A percentile compares a stretch with the other conserved stretches of the same genome.
phyloP scores from a whole-genome alignment of 2,329 filamentous ascomycete genomes.

The Teratosphaeria nubilosa region DNA sequence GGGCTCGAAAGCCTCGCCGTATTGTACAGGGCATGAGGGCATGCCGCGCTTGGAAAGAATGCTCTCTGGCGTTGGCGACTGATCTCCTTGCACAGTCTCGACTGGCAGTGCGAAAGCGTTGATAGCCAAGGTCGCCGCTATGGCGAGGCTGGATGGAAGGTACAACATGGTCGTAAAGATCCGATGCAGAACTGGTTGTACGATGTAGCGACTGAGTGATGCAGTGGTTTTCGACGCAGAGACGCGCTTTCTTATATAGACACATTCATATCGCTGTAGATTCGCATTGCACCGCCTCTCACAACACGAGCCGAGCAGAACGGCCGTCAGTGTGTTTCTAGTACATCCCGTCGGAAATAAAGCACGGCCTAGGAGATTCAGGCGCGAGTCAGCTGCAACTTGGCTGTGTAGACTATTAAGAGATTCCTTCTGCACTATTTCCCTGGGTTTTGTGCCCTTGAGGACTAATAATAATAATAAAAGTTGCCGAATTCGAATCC shows the following conservation, averaged over 20 bases:
- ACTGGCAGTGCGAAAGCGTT: not conserved
- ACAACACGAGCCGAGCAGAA: not conserved
- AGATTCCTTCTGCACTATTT: not conserved
- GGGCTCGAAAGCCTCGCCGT: not conserved
- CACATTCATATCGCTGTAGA: not conserved
- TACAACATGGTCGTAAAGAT: not conserved
- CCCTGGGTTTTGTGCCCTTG: not conserved
- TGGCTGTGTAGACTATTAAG: not conserved
- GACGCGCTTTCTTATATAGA: not conserved
- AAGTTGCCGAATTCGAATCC: not conserved
- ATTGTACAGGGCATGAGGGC: not conserved
- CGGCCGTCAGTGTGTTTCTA: not conserved
- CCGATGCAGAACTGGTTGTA: not conserved
- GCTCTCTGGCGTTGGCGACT: not conserved
- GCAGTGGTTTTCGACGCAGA: not conserved
- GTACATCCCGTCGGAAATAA: not conserved
- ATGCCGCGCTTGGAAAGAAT: not conserved
- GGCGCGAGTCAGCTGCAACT: not conserved
- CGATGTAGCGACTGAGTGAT: not conserved
- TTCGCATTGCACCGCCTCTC: not conserved
- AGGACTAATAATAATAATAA: not conserved
- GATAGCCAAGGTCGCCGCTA: not conserved
- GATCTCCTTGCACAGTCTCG: not conserved
- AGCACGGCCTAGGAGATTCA: not conserved
- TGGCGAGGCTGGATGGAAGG: not conserved